A percentile compares a stretch with the other conserved stretches of the same genome.
Evolutionary conservation across 768 basidiomycete species (phyloP).

Genomic region (Mrakia hoshinonis): DNA sequence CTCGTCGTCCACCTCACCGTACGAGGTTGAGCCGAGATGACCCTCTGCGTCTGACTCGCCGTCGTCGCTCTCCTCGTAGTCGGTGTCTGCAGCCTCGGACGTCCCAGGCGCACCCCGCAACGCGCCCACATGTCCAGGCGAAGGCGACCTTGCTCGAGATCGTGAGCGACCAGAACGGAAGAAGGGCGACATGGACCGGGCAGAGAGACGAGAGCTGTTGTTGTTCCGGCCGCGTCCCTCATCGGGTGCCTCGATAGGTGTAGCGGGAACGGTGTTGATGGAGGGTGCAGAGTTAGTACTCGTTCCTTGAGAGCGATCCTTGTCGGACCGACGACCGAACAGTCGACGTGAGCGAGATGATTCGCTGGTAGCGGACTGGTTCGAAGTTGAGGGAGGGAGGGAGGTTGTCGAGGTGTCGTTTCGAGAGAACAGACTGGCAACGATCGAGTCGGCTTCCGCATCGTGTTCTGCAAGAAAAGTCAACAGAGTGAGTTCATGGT

Average conservation of each 20-base stretch:
- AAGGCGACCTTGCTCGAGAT: conserved; percentile 37
- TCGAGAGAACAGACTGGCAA: conserved; percentile 23
- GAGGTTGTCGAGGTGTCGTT: conserved; percentile 20
- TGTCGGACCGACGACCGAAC: conserved; percentile 4
- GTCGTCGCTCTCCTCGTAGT: conserved; percentile 35
- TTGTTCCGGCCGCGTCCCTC: conserved; percentile 34
- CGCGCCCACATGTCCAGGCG: conserved; percentile 48
- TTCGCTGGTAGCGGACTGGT: not conserved
- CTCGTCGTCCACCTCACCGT: conserved; percentile 53
- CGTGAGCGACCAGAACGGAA: conserved; percentile 51
- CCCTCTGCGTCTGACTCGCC: conserved; percentile 28
- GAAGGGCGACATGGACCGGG: conserved; percentile 66
- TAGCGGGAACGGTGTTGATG: conserved; percentile 37
- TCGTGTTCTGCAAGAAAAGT: conserved; percentile 16
- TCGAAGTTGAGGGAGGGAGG: not conserved
- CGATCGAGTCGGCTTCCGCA: conserved; percentile 15
- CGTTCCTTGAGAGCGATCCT: not conserved
- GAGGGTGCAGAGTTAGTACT: conserved; percentile 44
- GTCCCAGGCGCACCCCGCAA: conserved; percentile 45
- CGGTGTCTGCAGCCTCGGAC: conserved; percentile 46
- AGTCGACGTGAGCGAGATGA: conserved; percentile 17
- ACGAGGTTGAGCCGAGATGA: conserved; percentile 29
- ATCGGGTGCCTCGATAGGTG: conserved; percentile 38
- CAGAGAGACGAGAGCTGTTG: conserved; percentile 38
- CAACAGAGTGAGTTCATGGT: not conserved